These are phyloP conservation scores for Fusarium subglutinans DNA, from an alignment of 2,329 filamentous ascomycete species.

Conservation along the genomic window DNA sequence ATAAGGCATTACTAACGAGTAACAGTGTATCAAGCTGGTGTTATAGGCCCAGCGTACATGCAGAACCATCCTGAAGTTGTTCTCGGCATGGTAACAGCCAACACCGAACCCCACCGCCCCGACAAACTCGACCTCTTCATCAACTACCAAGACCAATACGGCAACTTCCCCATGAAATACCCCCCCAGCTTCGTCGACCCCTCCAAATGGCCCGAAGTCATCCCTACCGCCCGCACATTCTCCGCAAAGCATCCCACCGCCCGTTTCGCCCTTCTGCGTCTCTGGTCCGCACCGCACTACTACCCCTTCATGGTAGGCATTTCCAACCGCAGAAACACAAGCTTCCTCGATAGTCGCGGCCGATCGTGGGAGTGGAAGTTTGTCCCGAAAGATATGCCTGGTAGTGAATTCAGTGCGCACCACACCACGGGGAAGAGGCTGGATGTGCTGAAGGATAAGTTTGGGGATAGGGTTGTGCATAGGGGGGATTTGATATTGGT, in stretches of 20 bases:
- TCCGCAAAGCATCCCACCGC: slow-evolving; percentile 12
- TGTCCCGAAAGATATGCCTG: slow-evolving; percentile 42
- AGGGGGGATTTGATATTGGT: slow-evolving; percentile 42
- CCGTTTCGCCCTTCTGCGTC: slow-evolving; percentile 40
- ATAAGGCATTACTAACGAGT: slow-evolving; percentile 1
- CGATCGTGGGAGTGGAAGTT: slow-evolving; percentile 44
- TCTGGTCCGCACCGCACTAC: slow-evolving; percentile 44
- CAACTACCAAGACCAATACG: slow-evolving; percentile 39
- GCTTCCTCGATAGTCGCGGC: slow-evolving; percentile 41
- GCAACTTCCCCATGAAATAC: slow-evolving; percentile 9
- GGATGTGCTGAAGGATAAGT: slow-evolving; percentile 16
- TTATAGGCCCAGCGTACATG: slow-evolving; percentile 35
- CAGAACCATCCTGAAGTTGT: slow-evolving; percentile 33
- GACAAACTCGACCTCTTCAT: slow-evolving; percentile 42
- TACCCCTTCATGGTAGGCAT: slow-evolving; percentile 43
- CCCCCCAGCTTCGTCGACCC: slow-evolving; percentile 26
- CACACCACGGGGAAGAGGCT: slow-evolving; percentile 10
- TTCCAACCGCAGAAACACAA: slow-evolving; percentile 24
- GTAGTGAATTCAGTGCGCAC: slow-evolving; percentile 40
- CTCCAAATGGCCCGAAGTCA: slow-evolving; percentile 34
- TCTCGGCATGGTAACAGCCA: slow-evolving; percentile 33
- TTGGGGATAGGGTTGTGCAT: slow-evolving; percentile 30
- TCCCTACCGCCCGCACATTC: slow-evolving; percentile 32
- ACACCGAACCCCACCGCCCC: slow-evolving; percentile 41
- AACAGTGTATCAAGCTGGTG: slow-evolving; percentile 40